These are phyloP conservation scores for Globisporangium paroecandrum DNA, from an alignment of 352 stramenopile species.

Conservation along the genomic window DNA sequence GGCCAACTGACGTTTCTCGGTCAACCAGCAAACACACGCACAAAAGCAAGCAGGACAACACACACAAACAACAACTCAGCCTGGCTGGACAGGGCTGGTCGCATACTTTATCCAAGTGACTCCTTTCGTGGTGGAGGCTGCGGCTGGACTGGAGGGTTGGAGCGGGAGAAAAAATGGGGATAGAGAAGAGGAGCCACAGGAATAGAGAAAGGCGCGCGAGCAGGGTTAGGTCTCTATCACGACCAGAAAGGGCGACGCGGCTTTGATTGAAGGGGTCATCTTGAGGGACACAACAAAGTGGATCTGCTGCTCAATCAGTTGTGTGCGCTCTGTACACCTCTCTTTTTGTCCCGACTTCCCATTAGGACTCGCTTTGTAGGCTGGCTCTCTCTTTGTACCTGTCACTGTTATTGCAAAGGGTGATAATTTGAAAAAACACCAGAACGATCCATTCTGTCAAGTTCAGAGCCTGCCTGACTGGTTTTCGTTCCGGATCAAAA, in stretches of 20 bases:
- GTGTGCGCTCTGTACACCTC: neutral
- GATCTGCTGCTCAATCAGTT: neutral
- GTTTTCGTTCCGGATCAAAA: neutral
- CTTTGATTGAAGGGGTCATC: neutral
- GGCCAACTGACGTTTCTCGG: conserved; percentile 7
- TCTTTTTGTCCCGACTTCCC: neutral
- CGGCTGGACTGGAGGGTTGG: neutral
- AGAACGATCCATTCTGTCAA: neutral
- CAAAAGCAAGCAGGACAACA: neutral
- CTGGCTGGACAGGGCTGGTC: conserved; percentile 1
- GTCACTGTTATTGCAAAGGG: neutral
- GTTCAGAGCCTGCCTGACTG: neutral
- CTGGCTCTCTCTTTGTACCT: neutral
- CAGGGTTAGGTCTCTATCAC: neutral
- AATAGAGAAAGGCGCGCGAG: neutral
- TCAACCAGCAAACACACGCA: conserved; percentile 1
- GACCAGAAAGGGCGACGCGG: neutral
- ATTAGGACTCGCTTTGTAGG: neutral
- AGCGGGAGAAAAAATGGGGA: conserved; percentile 2
- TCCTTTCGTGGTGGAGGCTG: conserved; percentile 4
- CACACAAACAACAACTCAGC: neutral
- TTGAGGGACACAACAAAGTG: neutral
- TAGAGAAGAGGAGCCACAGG: conserved; percentile 1
- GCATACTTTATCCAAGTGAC: conserved; percentile 11
- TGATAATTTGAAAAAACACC: neutral